A percentile compares a stretch with the other conserved stretches of the same genome.
Evolutionary conservation across 306 rosid genomes (phyloP).

Genomic region (Cicer arietinum): DNA sequence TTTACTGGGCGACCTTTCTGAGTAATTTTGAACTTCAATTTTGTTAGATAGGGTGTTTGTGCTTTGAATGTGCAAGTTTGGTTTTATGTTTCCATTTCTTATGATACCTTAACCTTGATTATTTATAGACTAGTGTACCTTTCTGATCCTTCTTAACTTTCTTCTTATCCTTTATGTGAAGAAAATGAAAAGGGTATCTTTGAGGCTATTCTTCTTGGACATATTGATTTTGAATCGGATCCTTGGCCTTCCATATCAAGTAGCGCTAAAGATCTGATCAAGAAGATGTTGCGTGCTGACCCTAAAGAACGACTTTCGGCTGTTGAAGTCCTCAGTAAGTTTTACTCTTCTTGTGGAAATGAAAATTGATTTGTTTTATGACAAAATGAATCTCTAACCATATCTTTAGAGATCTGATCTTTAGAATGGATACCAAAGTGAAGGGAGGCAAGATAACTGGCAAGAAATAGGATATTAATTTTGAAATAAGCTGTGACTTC

Average conservation of each 20-base stretch:
- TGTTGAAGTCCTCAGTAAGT: conserved; percentile 85
- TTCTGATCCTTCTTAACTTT: conserved; percentile 34
- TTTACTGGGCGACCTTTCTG: background rate
- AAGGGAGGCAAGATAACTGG: conserved; percentile 5
- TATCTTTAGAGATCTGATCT: conserved; percentile 9
- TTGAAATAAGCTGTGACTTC: background rate
- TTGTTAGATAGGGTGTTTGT: background rate
- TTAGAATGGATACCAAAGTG: conserved; percentile 3
- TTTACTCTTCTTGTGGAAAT: conserved; percentile 30
- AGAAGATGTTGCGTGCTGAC: conserved; percentile 77
- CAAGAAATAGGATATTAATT: conserved; percentile 4
- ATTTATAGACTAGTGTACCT: background rate
- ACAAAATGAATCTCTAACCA: conserved; percentile 5
- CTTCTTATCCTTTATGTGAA: conserved; percentile 53
- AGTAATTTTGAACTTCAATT: conserved; percentile 13
- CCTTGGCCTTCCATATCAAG: conserved; percentile 97
- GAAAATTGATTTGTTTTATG: conserved; percentile 2
- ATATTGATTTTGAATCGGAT: conserved; percentile 81
- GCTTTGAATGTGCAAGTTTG: conserved; percentile 20
- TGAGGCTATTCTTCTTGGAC: conserved; percentile 86
- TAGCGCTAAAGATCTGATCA: conserved; percentile 91
- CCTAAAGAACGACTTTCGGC: conserved; percentile 83
- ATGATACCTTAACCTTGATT: conserved; percentile 8
- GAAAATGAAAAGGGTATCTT: conserved; percentile 92
- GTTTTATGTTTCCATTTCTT: conserved; percentile 22